Evolutionary conservation across 2,329 filamentous ascomycete species (phyloP), one percentile per base, ranked within the genome.

Genomic region (Cryphonectria radicalis): DNA sequence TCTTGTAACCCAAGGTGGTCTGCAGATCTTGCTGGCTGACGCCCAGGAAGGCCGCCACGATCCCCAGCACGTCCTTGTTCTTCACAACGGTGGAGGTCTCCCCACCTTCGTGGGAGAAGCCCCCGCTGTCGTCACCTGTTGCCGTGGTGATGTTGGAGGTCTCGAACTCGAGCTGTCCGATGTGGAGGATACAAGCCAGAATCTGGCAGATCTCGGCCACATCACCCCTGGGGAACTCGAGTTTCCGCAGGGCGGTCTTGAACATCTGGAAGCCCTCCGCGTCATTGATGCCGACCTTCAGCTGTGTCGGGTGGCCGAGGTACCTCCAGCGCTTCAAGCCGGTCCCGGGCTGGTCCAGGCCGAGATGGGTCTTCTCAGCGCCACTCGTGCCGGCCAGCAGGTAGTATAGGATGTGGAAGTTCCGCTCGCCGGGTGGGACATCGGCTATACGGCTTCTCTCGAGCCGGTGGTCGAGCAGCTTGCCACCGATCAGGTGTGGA

Each of bases 151-250:
- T 90, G 76, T 93, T 91, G 2, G 92, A 91, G 0, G 89, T 94
- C 79, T 92, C 90, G 76, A 99, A 99, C 77, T 99, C 96, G 3
- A 99, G 89, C 83, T 99, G 96, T 40, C 96, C 96, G 75, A 99
- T 95, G 80, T 99, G 96, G n/a, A 99, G 86, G 75, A 99, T 98
- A 76, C 90, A 91, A 43, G 96, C 96, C 68, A 99, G 86, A 65
- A 98, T 89, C 83, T 99, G 96, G 81, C 96, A 99, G 70, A 99
- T 95, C 80, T 98, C 95, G 55, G 96, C 96, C 78, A 99, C 97
- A 77, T 98, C 96, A 72, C 92, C 91, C 69, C 95, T 89, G 4
- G 95, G 93, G 74, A 99, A 98, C 81, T 98, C 96, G 19, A 99
- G 88, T 81, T 97, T 98, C 74, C 95, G 89, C 65, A 99, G 84